phyloP scores from a whole-genome alignment of 208 protist genomes.

The Phytomonas sp. region DNA sequence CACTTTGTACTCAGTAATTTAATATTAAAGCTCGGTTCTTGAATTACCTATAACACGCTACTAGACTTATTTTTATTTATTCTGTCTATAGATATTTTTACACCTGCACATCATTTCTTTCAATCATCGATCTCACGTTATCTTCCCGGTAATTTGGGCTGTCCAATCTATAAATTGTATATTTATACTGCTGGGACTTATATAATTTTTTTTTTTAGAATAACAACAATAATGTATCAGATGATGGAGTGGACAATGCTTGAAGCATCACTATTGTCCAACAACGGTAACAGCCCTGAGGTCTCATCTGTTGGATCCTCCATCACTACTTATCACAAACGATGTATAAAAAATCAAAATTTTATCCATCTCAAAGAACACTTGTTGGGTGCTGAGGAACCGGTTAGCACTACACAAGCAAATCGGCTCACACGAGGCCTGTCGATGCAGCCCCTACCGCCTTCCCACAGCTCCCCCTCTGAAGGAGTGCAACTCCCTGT shows the following conservation, averaged over 20 bases:
- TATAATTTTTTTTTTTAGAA: neutral
- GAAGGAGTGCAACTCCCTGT: neutral
- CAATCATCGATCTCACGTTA: neutral
- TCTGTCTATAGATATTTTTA: neutral
- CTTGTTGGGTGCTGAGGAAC: neutral
- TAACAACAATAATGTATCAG: neutral
- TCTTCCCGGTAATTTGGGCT: neutral
- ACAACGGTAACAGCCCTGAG: neutral
- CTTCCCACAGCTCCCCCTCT: neutral
- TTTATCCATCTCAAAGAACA: neutral
- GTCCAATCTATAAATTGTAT: neutral
- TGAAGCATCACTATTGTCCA: neutral
- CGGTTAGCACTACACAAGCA: neutral
- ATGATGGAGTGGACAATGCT: neutral
- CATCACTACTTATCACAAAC: neutral
- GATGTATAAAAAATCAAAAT: neutral
- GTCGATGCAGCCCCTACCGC: neutral
- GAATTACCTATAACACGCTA: conserved; percentile 2
- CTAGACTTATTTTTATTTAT: conserved; percentile 9
- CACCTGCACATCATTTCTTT: neutral
- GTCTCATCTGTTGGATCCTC: neutral
- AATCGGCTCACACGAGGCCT: neutral
- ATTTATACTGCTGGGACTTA: neutral
- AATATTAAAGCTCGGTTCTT: neutral
- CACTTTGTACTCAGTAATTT: neutral